Evolutionary conservation across 106 monocot species (phyloP).

Genomic region (Gastrodia elata): DNA sequence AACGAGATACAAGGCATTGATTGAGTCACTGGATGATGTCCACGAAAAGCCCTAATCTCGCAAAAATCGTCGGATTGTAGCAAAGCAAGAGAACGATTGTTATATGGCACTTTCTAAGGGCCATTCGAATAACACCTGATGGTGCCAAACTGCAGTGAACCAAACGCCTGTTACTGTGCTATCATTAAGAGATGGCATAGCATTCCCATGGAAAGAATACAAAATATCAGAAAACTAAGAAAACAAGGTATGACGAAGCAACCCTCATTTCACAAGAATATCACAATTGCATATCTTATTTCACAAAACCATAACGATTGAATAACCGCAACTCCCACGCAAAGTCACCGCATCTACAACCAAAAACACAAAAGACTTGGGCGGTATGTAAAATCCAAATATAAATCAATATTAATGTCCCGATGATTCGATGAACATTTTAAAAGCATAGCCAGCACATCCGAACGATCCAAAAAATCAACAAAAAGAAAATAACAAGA

Average conservation of each 20-base stretch:
- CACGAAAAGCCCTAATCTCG: too few species aligned
- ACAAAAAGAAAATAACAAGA: not conserved
- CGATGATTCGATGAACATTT: not conserved
- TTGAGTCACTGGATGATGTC: too few species aligned
- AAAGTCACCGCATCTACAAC: not conserved
- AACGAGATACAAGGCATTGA: too few species aligned
- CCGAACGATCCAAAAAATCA: not conserved
- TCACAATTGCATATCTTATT: not conserved
- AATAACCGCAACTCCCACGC: not conserved
- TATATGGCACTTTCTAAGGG: too few species aligned
- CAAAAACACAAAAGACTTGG: not conserved
- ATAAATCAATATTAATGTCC: not conserved
- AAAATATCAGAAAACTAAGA: not conserved
- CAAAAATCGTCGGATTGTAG: too few species aligned
- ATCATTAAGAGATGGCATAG: too few species aligned
- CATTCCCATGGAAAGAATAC: too few species aligned
- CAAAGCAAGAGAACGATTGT: too few species aligned
- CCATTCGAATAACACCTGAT: too few species aligned
- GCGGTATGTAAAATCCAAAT: not conserved
- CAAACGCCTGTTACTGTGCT: too few species aligned
- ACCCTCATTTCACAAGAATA: not conserved
- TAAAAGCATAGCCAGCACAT: not conserved
- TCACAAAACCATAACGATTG: not conserved
- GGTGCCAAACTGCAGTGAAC: too few species aligned
- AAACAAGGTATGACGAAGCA: too few species aligned